These are phyloP conservation scores for Nymphaea thermarum DNA, from an alignment of 164 flowering plant species.

Conservation along the genomic window DNA sequence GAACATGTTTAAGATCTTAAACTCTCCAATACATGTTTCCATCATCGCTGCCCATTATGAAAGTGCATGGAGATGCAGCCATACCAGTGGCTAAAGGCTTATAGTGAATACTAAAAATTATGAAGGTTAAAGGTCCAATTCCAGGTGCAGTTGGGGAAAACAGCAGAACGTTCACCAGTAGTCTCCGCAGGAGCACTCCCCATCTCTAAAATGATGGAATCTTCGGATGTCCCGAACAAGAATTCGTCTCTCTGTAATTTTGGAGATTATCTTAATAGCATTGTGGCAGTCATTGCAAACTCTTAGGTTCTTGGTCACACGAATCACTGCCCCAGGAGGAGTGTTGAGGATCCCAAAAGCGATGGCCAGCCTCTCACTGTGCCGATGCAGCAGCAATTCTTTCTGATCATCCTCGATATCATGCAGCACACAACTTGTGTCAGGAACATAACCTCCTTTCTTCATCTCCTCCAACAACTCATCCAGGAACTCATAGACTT, in stretches of 20 bases:
- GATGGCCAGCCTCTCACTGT: conserved; percentile 75
- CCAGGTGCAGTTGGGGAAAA: neutral
- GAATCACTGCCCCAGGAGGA: conserved; percentile 57
- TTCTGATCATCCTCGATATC: conserved; percentile 66
- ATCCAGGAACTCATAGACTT: conserved; percentile 39
- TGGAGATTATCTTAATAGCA: conserved; percentile 65
- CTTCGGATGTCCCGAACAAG: conserved; percentile 65
- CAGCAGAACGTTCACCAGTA: conserved; percentile 43
- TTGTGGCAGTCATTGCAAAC: conserved; percentile 77
- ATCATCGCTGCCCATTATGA: too few species aligned
- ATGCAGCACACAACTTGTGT: conserved; percentile 81
- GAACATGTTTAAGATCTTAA: too few species aligned
- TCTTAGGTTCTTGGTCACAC: conserved; percentile 76
- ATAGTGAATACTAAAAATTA: too few species aligned
- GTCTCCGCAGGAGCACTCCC: conserved; percentile 74
- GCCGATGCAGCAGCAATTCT: conserved; percentile 63
- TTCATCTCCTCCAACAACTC: conserved; percentile 41
- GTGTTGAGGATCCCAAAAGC: conserved; percentile 77
- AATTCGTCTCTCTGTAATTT: conserved; percentile 51
- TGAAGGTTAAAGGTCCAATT: too few species aligned
- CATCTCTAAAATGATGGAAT: conserved; percentile 73
- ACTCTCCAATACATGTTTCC: too few species aligned
- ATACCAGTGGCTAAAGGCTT: too few species aligned
- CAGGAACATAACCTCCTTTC: conserved; percentile 67
- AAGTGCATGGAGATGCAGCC: too few species aligned